Conservation (phyloP, 2,329 filamentous ascomycete species). For the Orbilia blumenaviensis region DNA sequence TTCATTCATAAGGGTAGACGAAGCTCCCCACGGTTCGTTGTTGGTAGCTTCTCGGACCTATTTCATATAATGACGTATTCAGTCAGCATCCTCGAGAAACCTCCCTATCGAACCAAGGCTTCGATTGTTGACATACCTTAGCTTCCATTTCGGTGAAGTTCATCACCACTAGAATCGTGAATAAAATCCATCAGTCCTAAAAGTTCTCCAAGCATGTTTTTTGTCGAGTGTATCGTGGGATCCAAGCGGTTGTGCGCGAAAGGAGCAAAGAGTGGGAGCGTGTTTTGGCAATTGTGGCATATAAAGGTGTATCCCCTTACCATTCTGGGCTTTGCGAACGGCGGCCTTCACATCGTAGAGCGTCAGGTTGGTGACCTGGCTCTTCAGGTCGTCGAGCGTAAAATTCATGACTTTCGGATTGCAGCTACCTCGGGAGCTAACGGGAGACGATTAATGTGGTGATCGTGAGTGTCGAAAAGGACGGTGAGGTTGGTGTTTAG, state of each 20-base stretch:
- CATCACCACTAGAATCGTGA: constrained; percentile 77
- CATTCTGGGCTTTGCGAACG: constrained; percentile 96
- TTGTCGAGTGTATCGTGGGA: constrained; percentile 31
- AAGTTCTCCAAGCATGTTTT: constrained; percentile 44
- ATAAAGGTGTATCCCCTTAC: constrained; percentile 63
- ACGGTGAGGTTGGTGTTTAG: not conserved
- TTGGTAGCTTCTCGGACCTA: constrained; percentile 97
- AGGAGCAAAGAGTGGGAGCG: constrained; percentile 6
- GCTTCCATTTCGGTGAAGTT: constrained; percentile 95
- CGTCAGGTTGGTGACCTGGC: constrained; percentile 87
- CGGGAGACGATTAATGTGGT: not conserved
- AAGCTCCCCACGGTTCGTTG: constrained; percentile 96
- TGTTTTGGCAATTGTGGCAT: constrained; percentile 10
- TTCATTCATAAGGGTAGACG: constrained; percentile 89
- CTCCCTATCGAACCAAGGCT: not conserved
- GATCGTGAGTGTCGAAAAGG: not conserved
- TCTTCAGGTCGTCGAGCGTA: constrained; percentile 78
- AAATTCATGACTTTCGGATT: constrained; percentile 40
- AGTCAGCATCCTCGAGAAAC: constrained; percentile 4
- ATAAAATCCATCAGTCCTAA: constrained; percentile 55
- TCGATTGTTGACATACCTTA: constrained; percentile 64
- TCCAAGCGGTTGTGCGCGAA: constrained; percentile 34
- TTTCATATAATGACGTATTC: constrained; percentile 39
- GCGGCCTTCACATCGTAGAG: constrained; percentile 95
- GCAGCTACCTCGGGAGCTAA: not conserved